Base-by-base conservation (phyloP, 208 protist species). In the Phytomonas sp. region DNA sequence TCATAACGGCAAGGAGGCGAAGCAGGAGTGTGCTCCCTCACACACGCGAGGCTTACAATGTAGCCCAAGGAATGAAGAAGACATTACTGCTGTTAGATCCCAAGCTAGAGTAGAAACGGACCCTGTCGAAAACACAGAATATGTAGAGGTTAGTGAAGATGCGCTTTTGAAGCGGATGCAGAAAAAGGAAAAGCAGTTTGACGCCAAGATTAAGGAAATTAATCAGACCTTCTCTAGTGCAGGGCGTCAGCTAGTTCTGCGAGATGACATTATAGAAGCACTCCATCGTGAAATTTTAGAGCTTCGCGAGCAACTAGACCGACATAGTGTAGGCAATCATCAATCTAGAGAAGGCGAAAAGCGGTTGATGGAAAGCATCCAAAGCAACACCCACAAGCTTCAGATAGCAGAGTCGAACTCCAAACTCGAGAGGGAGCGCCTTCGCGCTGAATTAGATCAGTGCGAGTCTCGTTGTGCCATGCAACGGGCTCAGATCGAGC, bases 111-210 rank as follows among this genome's bases (percentile, higher is more conserved):
- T 65, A n/a, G 51, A 36, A 65, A 68, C 31, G 17, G 8, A 71
- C 28, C 64, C 66, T 28, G 62, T 59, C 20, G 43, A 66, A 60
- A 36, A 60, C 26, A 60, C 74, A 26, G 32, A 60, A 56, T 71
- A 64, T 17, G 46, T 64, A 4, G 61, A 29, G 29, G 53, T 40
- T 6, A 67, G 43, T 37, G 70, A 75, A 31, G 88, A 93, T 51
- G 73, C 82, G 6, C 65, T 92, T 15, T 70, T 88, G 33, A 68
- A 71, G 36, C 72, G 79, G 26, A 74, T 92, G 75, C 68, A 73
- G n/a, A 77, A 77, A 53, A 89, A 88, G 64, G 87, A 93, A 62
- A 79, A 72, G 66, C 79, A 83, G 62, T 93, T 95, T 71, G 87
- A 95, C 60, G 72, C 78, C 2, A 84, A 88, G 67, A 85, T 95